Percentiles rank a stretch among this genome's conserved stretches.
phyloP scores from a whole-genome alignment of 805 yeast species.

The Zygotorulaspora chibaensis region DNA sequence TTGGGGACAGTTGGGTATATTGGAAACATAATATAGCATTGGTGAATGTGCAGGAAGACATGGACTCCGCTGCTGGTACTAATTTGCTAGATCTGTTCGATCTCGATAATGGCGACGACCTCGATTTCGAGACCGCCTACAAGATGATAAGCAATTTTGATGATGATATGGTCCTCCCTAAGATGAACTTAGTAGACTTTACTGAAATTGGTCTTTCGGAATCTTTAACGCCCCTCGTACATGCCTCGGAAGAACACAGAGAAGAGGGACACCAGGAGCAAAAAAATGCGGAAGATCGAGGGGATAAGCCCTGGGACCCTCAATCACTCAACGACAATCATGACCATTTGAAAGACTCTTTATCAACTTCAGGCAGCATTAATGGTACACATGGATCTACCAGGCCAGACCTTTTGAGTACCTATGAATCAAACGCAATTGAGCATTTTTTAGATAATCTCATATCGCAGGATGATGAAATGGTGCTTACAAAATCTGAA shows the following conservation, averaged over 20 bases:
- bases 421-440: constrained; percentile 33
- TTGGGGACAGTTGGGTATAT: too few species aligned
- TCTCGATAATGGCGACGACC: constrained; percentile 28
- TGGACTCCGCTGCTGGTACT: constrained; percentile 8
- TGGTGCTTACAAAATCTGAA: neutral
- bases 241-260: neutral
- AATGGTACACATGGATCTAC: constrained; percentile 1
- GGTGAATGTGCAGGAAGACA: neutral
- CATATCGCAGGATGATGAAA: constrained; percentile 11
- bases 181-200: constrained; percentile 6
- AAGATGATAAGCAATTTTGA: constrained; percentile 28
- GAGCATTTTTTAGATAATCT: constrained; percentile 32
- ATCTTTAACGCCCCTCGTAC: neutral
- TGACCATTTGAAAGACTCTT: neutral
- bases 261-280: neutral
- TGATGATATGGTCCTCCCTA: constrained; percentile 10
- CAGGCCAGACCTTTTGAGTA: constrained; percentile 25
- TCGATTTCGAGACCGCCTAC: constrained; percentile 36
- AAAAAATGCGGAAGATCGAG: neutral
- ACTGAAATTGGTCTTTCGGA: neutral
- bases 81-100: constrained; percentile 25
- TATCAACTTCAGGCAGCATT: neutral
- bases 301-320: neutral
- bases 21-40: neutral
- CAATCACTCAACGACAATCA: neutral